Percentiles rank a stretch among this genome's conserved stretches.
phyloP scores from a whole-genome alignment of 495 filamentous ascomycete genomes.

The Tuber brumale region DNA sequence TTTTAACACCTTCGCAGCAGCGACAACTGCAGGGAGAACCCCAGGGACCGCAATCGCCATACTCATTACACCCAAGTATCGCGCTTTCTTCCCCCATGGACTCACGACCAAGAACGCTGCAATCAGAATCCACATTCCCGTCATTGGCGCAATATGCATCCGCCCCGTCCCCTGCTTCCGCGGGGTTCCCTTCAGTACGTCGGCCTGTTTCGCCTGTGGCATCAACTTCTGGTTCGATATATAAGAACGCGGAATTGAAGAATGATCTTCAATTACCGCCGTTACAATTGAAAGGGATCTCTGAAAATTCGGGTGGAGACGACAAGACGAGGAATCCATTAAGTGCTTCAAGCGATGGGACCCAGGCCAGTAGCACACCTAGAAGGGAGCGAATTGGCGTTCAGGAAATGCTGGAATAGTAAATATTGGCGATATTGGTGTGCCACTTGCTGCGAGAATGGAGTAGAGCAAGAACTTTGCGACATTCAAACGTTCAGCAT shows the following conservation, averaged over 20 bases:
- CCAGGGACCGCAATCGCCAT: conserved; percentile 37
- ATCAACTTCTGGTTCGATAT: conserved; percentile 10
- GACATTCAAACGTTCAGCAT: background rate
- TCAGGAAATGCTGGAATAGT: conserved; percentile 41
- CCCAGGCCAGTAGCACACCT: conserved; percentile 27
- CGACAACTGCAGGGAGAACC: conserved; percentile 38
- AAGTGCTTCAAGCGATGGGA: conserved; percentile 19
- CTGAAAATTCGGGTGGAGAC: conserved; percentile 15
- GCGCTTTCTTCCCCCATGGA: conserved; percentile 34
- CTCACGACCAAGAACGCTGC: conserved; percentile 39
- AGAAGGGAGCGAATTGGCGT: conserved; percentile 41
- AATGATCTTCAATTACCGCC: conserved; percentile 38
- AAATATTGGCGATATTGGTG: conserved; percentile 6
- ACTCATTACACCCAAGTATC: conserved; percentile 34
- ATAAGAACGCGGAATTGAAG: conserved; percentile 26
- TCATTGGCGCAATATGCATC: conserved; percentile 38
- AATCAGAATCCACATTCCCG: conserved; percentile 36
- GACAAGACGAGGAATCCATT: conserved; percentile 17
- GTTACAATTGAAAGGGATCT: conserved; percentile 27
- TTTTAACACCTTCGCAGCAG: conserved; percentile 33
- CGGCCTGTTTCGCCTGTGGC: conserved; percentile 30
- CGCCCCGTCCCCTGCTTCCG: conserved; percentile 28
- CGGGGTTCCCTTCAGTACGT: conserved; percentile 28
- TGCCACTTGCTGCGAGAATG: background rate
- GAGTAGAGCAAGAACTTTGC: background rate